Evolutionary conservation across 164 flowering plant genomes (phyloP), one percentile per base, ranked within the genome.

Genomic region (Umbilicus rupestris): DNA sequence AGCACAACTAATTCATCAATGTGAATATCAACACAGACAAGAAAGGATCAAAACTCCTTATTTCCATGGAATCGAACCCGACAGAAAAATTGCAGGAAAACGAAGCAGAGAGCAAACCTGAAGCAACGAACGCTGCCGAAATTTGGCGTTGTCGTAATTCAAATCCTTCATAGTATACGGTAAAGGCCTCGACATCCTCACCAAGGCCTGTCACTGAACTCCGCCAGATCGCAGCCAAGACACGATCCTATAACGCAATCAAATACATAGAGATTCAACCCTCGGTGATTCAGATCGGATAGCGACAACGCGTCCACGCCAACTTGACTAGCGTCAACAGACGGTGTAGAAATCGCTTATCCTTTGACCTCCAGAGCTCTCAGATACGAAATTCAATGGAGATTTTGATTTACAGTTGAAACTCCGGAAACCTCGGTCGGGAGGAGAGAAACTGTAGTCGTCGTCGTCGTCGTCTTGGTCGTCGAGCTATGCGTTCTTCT

Each of bases 101-200:
- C 12, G 16, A 41, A 41, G 44, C 12, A 41, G 44, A 41, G 44
- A 12, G 9, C 33, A 24, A 28, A 55, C 98, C 97, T 83, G 80
- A 75, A 73, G 64, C 47, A 78, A 19, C 17, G 98, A 89, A 45
- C 97, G 83, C 9, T 76, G 97, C 28, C 96, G 95, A 73, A 90
- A 90, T 78, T 93, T 93, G 46, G 92, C 97, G 77, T 93, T 90
- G 69, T 93, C 97, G 79, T 93, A 89, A 63, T 86, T 71, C 9
- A 90, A 84, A 82, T 90, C 95, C 78, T 82, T 82, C 76, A 76
- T 78, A 10, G 97, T 85, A 72, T 81, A 87, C 15, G 96, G 98
- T 24, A 93, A 75, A 65, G 82, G 67, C 52, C 74, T 80, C 79
- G 90, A 87, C 94, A 88, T 92, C 67, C 59, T 77, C 66, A 71